phyloP scores from a whole-genome alignment of 306 rosid genomes.

The Delonix regia region DNA sequence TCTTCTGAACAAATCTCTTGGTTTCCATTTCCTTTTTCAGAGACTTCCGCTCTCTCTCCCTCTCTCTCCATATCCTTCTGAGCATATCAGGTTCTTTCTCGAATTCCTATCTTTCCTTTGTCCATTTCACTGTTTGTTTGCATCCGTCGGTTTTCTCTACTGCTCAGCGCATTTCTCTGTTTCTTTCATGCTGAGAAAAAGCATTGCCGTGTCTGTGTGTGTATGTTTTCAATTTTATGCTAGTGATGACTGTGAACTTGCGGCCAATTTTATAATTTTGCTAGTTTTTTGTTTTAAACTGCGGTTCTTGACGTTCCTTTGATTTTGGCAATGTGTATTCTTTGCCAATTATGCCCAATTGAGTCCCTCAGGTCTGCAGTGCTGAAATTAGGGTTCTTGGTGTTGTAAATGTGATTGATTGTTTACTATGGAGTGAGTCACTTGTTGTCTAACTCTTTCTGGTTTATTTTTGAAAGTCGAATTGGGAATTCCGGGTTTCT shows the following conservation, averaged over 20 bases:
- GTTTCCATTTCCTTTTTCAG: slow-evolving; percentile 4
- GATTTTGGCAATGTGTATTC: background rate
- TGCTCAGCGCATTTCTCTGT: slow-evolving; percentile 2
- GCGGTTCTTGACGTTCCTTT: background rate
- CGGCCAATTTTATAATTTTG: background rate
- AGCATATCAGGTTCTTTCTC: slow-evolving; percentile 50
- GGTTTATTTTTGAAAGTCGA: background rate
- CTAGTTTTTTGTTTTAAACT: background rate
- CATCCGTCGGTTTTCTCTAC: slow-evolving; percentile 10
- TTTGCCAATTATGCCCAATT: slow-evolving; percentile 17
- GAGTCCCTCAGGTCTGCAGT: background rate
- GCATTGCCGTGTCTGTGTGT: background rate
- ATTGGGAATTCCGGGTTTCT: slow-evolving; percentile 14
- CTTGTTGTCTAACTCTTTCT: background rate
- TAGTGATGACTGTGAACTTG: slow-evolving; percentile 24
- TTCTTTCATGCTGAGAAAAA: background rate
- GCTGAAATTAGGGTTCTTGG: slow-evolving; percentile 42
- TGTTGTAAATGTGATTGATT: slow-evolving; percentile 13
- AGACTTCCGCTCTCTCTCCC: background rate
- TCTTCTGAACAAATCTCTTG: slow-evolving; percentile 10
- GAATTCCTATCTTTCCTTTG: slow-evolving; percentile 24
- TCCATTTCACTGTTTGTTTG: slow-evolving; percentile 1
- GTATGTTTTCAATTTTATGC: background rate
- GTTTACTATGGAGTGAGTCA: background rate
- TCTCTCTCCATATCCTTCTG: background rate